phyloP scores from a whole-genome alignment of 2,329 filamentous ascomycete genomes.

The Byssochlamys sp. region DNA sequence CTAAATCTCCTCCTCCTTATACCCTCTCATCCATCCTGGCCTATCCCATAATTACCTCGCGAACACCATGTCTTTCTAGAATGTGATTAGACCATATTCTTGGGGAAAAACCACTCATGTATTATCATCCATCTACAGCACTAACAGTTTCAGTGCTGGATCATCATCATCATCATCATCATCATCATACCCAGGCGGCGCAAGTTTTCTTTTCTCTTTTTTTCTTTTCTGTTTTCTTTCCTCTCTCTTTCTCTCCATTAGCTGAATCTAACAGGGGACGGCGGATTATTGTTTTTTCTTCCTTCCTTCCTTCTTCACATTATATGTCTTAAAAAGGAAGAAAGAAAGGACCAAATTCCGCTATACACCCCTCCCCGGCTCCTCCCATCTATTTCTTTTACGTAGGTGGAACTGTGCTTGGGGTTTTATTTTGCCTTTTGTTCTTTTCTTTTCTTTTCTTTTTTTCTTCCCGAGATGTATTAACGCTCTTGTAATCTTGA shows the following conservation, averaged over 20 bases:
- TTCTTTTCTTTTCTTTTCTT: not conserved
- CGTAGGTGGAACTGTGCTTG: not conserved
- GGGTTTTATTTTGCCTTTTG: not conserved
- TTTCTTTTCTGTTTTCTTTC: not conserved
- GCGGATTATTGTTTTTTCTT: not conserved
- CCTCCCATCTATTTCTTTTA: not conserved
- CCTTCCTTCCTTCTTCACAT: not conserved
- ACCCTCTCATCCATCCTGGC: not conserved
- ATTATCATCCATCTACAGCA: slow-evolving; percentile 3
- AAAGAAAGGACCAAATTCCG: not conserved
- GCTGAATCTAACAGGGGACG: not conserved
- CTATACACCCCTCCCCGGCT: not conserved
- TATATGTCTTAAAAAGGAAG: not conserved
- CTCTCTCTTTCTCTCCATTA: not conserved
- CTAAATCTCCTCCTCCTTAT: not conserved
- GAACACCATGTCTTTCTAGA: not conserved
- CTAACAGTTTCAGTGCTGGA: not conserved
- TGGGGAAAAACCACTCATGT: not conserved
- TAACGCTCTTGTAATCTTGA: not conserved
- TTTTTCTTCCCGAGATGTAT: not conserved
- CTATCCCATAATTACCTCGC: too few species aligned
- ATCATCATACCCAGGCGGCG: not conserved
- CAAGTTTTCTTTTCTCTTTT: not conserved
- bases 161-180: not conserved
- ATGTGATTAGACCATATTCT: not conserved